These are phyloP conservation scores for Candida pini DNA, from an alignment of 805 yeast genomes.

Conservation along the genomic window DNA sequence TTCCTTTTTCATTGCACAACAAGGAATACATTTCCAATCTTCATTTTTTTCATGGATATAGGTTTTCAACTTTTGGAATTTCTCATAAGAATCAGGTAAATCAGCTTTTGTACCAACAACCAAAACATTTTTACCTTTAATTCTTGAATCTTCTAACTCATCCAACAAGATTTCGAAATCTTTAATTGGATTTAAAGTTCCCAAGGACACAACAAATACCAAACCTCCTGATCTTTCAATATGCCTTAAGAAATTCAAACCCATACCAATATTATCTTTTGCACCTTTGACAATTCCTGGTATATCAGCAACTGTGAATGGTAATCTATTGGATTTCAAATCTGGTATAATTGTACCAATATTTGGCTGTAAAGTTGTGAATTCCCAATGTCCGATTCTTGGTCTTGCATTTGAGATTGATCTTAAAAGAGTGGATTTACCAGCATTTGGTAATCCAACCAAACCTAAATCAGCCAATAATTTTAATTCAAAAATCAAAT, in stretches of 20 bases:
- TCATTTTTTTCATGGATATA: conserved; percentile 34
- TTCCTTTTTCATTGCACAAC: conserved; percentile 71
- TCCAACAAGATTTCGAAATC: conserved; percentile 58
- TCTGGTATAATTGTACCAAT: conserved; percentile 88
- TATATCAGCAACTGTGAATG: conserved; percentile 93
- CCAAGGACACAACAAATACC: conserved; percentile 80
- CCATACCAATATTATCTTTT: conserved; percentile 80
- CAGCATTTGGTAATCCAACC: conserved; percentile 96
- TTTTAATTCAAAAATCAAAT: conserved; percentile 77
- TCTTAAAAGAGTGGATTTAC: conserved; percentile 82
- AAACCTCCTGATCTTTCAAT: conserved; percentile 88
- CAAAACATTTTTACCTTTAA: conserved; percentile 56
- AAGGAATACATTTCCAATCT: conserved; percentile 72
- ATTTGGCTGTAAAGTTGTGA: conserved; percentile 88
- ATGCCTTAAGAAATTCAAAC: conserved; percentile 86
- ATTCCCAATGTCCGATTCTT: conserved; percentile 93
- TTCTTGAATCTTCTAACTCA: conserved; percentile 66
- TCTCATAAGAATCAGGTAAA: conserved; percentile 45
- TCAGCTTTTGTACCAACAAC: conserved; percentile 96
- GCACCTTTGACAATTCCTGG: conserved; percentile 96
- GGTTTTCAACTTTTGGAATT: conserved; percentile 39
- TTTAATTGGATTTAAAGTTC: conserved; percentile 53
- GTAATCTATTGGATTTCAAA: conserved; percentile 53
- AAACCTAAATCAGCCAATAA: conserved; percentile 89
- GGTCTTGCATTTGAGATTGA: conserved; percentile 90